Base-by-base conservation (phyloP, 2,329 filamentous ascomycete species). In the Nigrospora sphaerica region DNA sequence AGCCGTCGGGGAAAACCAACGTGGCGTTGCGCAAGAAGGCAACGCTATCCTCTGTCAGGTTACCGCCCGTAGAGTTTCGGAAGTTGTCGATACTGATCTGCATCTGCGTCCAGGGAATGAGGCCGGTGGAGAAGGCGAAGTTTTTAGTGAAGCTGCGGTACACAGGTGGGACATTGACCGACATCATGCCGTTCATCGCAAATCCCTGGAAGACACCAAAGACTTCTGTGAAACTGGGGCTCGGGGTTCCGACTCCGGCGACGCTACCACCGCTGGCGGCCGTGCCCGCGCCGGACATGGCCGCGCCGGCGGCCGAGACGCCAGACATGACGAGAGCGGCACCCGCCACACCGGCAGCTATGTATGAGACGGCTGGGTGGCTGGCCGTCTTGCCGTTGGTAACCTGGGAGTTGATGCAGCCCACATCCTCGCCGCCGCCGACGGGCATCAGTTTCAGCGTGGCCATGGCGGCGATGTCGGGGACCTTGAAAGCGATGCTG, bases 151-250 rank as follows among this genome's bases (percentile, higher is more conserved):
- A 98, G 63, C 83, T 92, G 55, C 84, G 81, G 70, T 97, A 97
- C 34, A 97, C 82, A 33, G 81, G 74, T 4, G 93, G 93, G 55
- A 95, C 90, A 57, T 84, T 80, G 57, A 95, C 91, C 49, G 88
- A 95, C 63, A 95, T 76, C 93, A 97, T 97, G 54, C 93, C 91
- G 66, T 93, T 96, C 73, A 93, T 86, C 28, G 93, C 90, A 75
- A 97, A 86, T 42, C 86, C 85, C 67, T 97, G 91, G 66, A 97
- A 95, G 80, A 88, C 95, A 51, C 85, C 83, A 54, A 95, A 78
- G 41, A 95, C 83, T 60, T 96, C 88, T 39, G 76, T 77, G 62
- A 97, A 96, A 45, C 85, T 88, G 23, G 93, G 93, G 56, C 88
- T 93, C 36, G 84, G 73, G 12, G 85, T 76, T 2, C 81, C 74